Base-by-base conservation (phyloP, 805 yeast species). In the Candida jianshihensis region DNA sequence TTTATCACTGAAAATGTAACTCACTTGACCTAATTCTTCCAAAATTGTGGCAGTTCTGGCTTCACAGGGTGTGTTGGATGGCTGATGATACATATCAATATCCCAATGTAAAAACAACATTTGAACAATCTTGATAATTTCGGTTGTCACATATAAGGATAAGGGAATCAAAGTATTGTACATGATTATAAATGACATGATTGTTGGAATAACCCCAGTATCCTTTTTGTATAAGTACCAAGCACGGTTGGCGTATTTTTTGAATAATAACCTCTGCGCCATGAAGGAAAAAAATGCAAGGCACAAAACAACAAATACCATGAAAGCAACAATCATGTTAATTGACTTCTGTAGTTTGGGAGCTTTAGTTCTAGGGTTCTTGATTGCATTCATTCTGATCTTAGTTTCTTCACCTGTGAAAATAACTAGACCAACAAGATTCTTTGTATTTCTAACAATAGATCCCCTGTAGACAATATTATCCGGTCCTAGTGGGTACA, bases 141-240 rank as follows among this genome's bases (percentile, higher is more conserved):
- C 99, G 87, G 90, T 85, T 0, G 97, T 88, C 16, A 92, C 97
- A 55, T 92, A 94, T 20, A 92, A 71, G 0, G 97, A 90, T 22
- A 92, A 66, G 0, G 98, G 98, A 54, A 92, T 92, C 64, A 92
- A 72, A 0, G 98, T 92, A 57, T 92, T 92, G 64, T 82, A 90
- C 97, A 92, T 90, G 66, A 92, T 90, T 44, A 92, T 81, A 59
- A 84, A 94, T 2, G 97, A 88, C 96, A 92, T 89, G 34, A 92
- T 70, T 1, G 95, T 85, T 2, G 96, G 83, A 3, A 95, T 90
- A 16, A 76, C 72, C 17, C 95, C 94, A 1, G 81, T 95, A 46
- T 84, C 92, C 48, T 75, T 68, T 4, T 72, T 74, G 31, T 63
- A 60, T 19, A 88, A 57, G 53, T 89, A 94, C 97, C 97, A 88